Evolutionary conservation across 2,329 filamentous ascomycete genomes (phyloP), one percentile per base, ranked within the genome.

Genomic region (Clonostachys sp.): DNA sequence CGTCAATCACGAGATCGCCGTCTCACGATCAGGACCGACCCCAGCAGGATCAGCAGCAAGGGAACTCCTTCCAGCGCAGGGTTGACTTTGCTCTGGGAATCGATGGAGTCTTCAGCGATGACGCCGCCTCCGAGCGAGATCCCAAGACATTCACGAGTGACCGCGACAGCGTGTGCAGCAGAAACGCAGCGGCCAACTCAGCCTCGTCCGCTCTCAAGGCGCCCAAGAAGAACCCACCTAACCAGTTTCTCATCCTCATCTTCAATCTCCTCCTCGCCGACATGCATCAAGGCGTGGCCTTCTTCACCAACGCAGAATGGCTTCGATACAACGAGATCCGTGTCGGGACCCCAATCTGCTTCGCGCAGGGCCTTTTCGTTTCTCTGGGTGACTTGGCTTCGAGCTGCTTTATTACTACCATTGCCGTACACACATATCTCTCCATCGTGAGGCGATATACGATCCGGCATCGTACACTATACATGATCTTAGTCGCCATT

Each of bases 191-290:
- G 12, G 36, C 36, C 14, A 18, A 44, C 39, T 9, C 34, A 14
- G 35, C 41, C n/a, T 14, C 24, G 45, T 44, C 44, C 46, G 17
- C 41, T 6, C 34, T 16, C 24, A 9, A 34, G 18, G 33, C n/a
- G 36, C 43, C 14, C 38, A 45, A 13, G 18, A 39, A 59, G 38
- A 63, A 67, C 17, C 65, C 70, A 6, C 74, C 74, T 0, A 87
- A 87, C 53, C 85, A 88, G 61, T 86, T 87, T 56, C 73, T 87
- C 30, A 69, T 88, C 0, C 71, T 89, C 5, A 84, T 88, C 49
- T 79, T 86, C 60, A 88, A 88, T 59, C 74, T 89, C 1, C 68
- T 89, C 6, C 64, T 86, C 18, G 84, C 85, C 49, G 85, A 89
- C 55, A 74, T 86, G 47, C 80, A 84, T 56, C 85, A 88, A 56